Conservation (phyloP, 2,329 filamentous ascomycete species). For the Ascochyta fabae region DNA sequence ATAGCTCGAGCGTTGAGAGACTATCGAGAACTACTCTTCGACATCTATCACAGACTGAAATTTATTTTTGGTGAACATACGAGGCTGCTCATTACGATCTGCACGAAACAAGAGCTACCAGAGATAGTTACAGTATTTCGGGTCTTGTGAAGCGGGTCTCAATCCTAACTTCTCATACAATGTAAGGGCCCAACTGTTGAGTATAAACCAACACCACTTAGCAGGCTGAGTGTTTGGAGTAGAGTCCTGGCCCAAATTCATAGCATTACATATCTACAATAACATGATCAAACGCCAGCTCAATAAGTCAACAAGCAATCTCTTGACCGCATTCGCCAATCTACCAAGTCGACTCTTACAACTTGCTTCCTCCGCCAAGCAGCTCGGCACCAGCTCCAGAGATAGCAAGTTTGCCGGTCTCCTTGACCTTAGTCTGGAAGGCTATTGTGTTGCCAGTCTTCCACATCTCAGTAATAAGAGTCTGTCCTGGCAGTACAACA, state of each 20-base stretch:
- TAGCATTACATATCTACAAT: constrained; percentile 6
- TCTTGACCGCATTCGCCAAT: neutral
- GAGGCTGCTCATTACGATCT: too few species aligned
- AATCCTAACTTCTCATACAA: too few species aligned
- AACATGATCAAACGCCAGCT: neutral
- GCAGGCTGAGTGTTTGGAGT: too few species aligned
- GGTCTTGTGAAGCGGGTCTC: too few species aligned
- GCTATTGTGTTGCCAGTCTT: constrained; percentile 78
- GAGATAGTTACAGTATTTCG: too few species aligned
- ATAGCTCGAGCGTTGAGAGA: too few species aligned
- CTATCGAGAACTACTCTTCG: too few species aligned
- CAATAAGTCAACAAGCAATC: neutral
- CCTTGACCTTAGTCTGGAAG: constrained; percentile 88
- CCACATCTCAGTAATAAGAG: constrained; percentile 93
- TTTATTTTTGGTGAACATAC: too few species aligned
- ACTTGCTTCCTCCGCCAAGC: constrained; percentile 55
- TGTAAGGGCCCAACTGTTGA: too few species aligned
- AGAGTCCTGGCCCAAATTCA: neutral
- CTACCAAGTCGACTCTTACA: constrained; percentile 29
- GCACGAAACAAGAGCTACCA: too few species aligned
- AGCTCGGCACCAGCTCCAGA: constrained; percentile 81
- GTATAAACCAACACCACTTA: too few species aligned
- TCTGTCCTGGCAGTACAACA: constrained; percentile 85
- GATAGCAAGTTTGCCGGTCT: constrained; percentile 91
- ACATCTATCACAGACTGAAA: too few species aligned